Base-by-base conservation (phyloP, 208 protist species). In the Leptomonas pyrrhocoris region DNA sequence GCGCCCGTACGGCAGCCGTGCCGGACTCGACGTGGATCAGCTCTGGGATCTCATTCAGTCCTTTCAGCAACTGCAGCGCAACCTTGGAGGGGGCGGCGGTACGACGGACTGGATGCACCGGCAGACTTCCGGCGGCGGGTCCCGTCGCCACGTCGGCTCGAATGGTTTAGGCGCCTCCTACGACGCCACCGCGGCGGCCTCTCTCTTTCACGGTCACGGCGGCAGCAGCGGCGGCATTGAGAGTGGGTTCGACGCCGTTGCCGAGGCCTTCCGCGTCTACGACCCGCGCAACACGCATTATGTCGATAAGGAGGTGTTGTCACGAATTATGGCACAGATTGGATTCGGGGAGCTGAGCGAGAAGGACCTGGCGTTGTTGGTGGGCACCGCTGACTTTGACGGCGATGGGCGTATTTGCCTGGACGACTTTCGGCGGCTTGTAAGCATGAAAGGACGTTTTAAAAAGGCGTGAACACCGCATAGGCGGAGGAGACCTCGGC, bases 351-450 rank as follows among this genome's bases (percentile, higher is more conserved):
- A 96, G 38, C 80, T 98, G 38, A 90, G 74, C 19, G 58, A 80
- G 12, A 90, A 97, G 64, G 94, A 98, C 60, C 51, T 97, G 64
- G 68, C 80, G 42, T 69, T 98, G 42, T 75, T 98, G 45, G 85
- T 98, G 23, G 76, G 86, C 25, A 95, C 94, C n/a, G 95, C 96
- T 4, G 96, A 98, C 69, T 93, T 96, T 43, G 94, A 98, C 69
- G 81, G 83, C 18, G 95, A 98, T 81, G 95, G 95, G 8, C 92
- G 89, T 45, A 97, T 98, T 48, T 93, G 79, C 31, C 68, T 98
- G 0, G 85, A 96, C 23, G 95, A 98, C 74, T 98, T 98, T 58
- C 61, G 87, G 2, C 85, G 81, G 12, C 83, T 98, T 34, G 80
- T 97, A 18, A 83, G 79, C 51, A 94, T 94, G 68, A 87, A 88